Base-by-base conservation (phyloP, 108 stramenopile genomes). In the Conticribra guillardii region DNA sequence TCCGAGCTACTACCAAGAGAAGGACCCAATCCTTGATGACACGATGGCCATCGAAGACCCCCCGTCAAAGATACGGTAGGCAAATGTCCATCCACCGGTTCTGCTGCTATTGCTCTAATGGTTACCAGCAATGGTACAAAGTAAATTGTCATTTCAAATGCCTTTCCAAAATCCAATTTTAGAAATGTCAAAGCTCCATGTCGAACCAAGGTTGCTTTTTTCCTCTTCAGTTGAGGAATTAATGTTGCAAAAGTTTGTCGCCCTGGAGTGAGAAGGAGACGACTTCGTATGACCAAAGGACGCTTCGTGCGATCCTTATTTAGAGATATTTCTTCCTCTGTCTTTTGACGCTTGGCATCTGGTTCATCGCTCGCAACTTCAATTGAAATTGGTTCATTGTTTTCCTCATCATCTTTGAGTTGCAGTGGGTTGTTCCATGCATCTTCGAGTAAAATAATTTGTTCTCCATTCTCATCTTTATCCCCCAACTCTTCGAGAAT, bases 81-180 rank as follows among this genome's bases (percentile, higher is more conserved):
- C 23, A 45, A 24, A 17, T 28, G 14, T 23, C 11, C 47, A 26
- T 23, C 22, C 2, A 54, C 24, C 24, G 47, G 1, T 32, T 33
- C 23, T 52, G 26, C 29, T 21, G 21, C 41, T 51, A 70, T 72
- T 22, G 89, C 92, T 53, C 88, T 80, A 22, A 93, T 60, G 0
- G 74, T 64, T 9, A 94, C 92, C 26, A 90, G n/a, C 8, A 94
- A 56, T 17, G 92, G 92, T 15, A 54, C 73, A 47, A 94, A 71
- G 67, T 86, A 89, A 50, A 94, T 85, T 27, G 83, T 85, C 88
- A 94, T 88, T 59, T 73, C 76, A 83, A 94, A 94, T 9, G 87
- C 85, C 31, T 54, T 65, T 22, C 83, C 92, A 82, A 90, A 94
- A 23, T 84, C 76, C 22, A 94, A 26, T 24, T 74, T 64, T 54